A percentile compares a stretch with the other conserved stretches of the same genome.
Conservation (phyloP, 2,329 filamentous ascomycete species). For the Biscogniauxia marginata region DNA sequence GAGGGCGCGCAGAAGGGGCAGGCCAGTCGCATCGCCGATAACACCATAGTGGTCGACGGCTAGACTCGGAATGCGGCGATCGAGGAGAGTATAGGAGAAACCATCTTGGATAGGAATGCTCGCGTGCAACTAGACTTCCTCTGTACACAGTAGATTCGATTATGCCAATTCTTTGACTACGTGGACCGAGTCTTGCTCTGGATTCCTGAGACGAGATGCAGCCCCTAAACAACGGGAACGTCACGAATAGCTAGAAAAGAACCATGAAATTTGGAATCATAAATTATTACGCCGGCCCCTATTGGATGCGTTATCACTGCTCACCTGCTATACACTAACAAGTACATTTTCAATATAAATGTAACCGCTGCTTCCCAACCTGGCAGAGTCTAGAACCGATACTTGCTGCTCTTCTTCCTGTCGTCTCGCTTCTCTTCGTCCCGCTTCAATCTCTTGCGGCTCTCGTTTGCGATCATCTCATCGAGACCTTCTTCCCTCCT, state of each 20-base stretch:
- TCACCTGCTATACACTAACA: constrained; percentile 15
- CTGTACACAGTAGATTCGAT: too few relatives aligned
- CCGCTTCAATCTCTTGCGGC: constrained; percentile 83
- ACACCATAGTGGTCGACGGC: not conserved
- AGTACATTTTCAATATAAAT: constrained; percentile 9
- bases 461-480: constrained; percentile 94
- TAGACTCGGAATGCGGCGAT: not conserved
- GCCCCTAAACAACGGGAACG: not conserved
- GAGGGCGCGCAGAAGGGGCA: constrained; percentile 30
- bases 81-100: too few relatives aligned
- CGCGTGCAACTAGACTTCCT: not conserved
- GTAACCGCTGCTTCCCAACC: not conserved
- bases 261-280: not conserved
- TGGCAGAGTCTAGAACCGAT: constrained; percentile 41
- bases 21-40: constrained; percentile 17
- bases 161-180: not conserved
- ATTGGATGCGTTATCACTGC: not conserved
- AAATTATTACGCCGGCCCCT: not conserved
- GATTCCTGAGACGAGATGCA: not conserved
- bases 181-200: not conserved
- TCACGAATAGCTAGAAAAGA: not conserved
- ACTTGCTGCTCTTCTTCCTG: constrained; percentile 49
- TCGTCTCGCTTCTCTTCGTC: constrained; percentile 76
- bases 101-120: not conserved
- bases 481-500: constrained; percentile 83